Evolutionary conservation across 2,329 filamentous ascomycete species (phyloP).

Genomic region (Phialophora verrucosa): DNA sequence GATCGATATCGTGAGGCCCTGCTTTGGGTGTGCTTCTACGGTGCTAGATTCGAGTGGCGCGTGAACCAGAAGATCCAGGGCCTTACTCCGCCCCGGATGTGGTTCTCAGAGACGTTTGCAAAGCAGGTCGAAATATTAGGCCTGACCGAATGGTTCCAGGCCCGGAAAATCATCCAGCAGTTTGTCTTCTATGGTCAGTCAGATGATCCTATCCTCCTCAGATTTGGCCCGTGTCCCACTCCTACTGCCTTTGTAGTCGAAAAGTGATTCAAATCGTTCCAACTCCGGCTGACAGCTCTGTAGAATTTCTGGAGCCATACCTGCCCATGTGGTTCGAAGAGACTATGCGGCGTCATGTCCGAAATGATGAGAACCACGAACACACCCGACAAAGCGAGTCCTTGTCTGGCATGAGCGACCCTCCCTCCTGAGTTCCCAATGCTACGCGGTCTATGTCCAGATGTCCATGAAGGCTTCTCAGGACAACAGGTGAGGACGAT

Average conservation of each 20-base stretch:
- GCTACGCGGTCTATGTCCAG: background rate
- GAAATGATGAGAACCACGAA: background rate
- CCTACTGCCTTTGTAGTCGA: background rate
- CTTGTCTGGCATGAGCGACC: background rate
- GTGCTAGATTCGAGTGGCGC: slow-evolving; percentile 22
- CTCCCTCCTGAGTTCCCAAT: background rate
- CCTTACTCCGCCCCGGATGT: background rate
- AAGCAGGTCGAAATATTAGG: slow-evolving; percentile 13
- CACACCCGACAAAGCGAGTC: background rate
- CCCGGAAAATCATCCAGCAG: background rate
- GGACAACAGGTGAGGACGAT: background rate
- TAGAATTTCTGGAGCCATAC: slow-evolving; percentile 21
- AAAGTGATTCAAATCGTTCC: background rate
- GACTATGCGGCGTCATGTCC: background rate
- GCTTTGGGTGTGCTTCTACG: slow-evolving; percentile 27
- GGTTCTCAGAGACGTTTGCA: slow-evolving; percentile 20
- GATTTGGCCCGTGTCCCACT: background rate
- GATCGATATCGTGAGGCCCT: slow-evolving; percentile 11
- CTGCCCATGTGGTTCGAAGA: slow-evolving; percentile 22
- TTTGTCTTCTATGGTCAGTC: slow-evolving; percentile 21
- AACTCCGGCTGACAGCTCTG: background rate
- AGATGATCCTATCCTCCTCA: no score
- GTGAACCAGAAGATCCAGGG: slow-evolving; percentile 9
- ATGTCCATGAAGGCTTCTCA: background rate
- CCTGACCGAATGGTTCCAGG: slow-evolving; percentile 17